phyloP scores from a whole-genome alignment of 768 basidiomycete genomes.

The Amanita fuliginea region DNA sequence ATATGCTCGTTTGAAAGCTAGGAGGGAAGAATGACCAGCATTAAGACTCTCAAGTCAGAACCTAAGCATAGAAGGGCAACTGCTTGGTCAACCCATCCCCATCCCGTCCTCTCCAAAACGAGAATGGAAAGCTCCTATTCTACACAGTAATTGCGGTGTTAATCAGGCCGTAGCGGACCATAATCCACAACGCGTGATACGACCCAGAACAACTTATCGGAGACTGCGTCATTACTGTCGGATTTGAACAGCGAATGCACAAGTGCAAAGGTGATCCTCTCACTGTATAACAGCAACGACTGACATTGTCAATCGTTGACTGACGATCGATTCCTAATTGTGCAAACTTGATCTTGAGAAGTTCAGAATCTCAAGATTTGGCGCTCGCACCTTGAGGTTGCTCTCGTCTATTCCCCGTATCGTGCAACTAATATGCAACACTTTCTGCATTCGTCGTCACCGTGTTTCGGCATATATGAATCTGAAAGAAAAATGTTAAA shows the following conservation, averaged over 20 bases:
- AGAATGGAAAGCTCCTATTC: neutral
- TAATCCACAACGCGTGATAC: no score
- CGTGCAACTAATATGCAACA: neutral
- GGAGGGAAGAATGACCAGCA: neutral
- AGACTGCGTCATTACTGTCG: neutral
- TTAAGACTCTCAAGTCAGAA: neutral
- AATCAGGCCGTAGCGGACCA: neutral
- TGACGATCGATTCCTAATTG: conserved; percentile 3
- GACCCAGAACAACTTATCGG: neutral
- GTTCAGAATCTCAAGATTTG: neutral
- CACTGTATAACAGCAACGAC: neutral
- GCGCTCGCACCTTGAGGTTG: neutral
- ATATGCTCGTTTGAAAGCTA: neutral
- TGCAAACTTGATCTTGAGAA: conserved; percentile 3
- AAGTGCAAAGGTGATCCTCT: neutral
- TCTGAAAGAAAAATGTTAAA: neutral
- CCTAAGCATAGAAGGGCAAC: neutral
- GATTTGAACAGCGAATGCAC: neutral
- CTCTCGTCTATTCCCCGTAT: neutral
- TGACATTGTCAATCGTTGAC: conserved; percentile 2
- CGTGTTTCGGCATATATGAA: neutral
- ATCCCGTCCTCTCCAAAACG: neutral
- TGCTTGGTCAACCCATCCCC: neutral
- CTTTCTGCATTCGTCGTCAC: neutral
- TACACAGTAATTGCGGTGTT: neutral